These are phyloP conservation scores for Hypoxylon sp. DNA, from an alignment of 2,329 filamentous ascomycete genomes.

Conservation along the genomic window DNA sequence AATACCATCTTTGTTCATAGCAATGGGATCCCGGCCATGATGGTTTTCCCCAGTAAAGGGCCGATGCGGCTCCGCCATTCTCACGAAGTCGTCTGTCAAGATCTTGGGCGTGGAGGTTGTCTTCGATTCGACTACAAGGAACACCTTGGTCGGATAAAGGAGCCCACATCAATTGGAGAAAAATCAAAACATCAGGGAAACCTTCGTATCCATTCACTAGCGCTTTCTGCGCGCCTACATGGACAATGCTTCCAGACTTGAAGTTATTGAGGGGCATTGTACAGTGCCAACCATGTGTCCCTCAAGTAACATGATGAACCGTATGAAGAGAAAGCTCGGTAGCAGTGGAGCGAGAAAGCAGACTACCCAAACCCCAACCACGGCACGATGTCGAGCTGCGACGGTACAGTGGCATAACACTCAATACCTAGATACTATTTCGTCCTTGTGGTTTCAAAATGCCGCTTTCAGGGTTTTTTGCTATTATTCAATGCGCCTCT, in stretches of 20 bases:
- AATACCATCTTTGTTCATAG: no score
- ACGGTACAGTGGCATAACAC: conserved; percentile 15
- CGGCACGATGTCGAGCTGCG: conserved; percentile 10
- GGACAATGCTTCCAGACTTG: conserved; percentile 17
- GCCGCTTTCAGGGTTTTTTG: conserved; percentile 7
- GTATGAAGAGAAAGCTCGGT: conserved; percentile 17
- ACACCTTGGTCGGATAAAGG: neutral
- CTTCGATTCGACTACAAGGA: conserved; percentile 3
- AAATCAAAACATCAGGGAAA: neutral
- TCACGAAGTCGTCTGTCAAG: conserved; percentile 4
- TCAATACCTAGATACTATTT: no score
- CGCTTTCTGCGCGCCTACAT: neutral
- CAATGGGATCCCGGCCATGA: conserved; percentile 6
- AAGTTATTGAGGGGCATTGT: conserved; percentile 15
- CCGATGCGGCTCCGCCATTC: conserved; percentile 13
- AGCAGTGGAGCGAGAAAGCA: conserved; percentile 18
- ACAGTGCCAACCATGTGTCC: conserved; percentile 22
- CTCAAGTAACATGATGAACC: conserved; percentile 21
- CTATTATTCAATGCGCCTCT: conserved; percentile 18
- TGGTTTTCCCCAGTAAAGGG: neutral
- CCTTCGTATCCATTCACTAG: neutral
- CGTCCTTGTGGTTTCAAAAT: conserved; percentile 26
- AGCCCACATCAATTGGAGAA: conserved; percentile 1
- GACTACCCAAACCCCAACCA: neutral
- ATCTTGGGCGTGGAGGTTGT: conserved; percentile 2